Base-by-base conservation (phyloP, 352 stramenopile species). In the Phytophthora megakarya region DNA sequence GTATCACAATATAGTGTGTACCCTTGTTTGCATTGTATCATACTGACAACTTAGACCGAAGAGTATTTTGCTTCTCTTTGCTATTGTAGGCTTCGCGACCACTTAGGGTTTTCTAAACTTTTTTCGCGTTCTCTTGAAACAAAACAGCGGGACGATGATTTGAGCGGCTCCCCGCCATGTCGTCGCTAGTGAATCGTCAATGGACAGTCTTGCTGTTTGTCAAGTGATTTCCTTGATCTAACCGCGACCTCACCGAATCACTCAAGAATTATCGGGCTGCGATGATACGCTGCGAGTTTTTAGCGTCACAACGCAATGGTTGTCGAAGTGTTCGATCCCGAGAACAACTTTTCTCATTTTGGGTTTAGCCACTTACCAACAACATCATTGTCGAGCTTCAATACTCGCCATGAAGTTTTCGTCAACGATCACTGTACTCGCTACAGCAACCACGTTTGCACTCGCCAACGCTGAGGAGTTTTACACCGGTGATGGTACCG, bases 401-500 rank as follows among this genome's bases (percentile, higher is more conserved):
- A 5, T 10, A 32, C 26, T 35, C 30, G 13, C 30, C 30, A 35
- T 35, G 30, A 35, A 35, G 30, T 5, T 35, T 3, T 35, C 30
- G 13, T 35, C 30, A 11, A 35, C 30, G 1, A 35, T 35, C 30
- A 35, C 30, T 5, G 10, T 35, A 11, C 30, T 35, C 1, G 8
- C 30, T 15, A 35, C 8, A 11, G 30, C 30, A 35, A 35, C 50
- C 3, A 39, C 47, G 1, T 32, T 65, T n/a, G 52, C 61, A 6
- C n/a, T 62, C 3, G 28, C 37, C 18, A 61, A 54, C 33, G 72
- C 63, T 19, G 47, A 74, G 32, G 62, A 76, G 15, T 79, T 70
- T 40, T 85, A 80, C 54, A 70, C 68, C 4, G 76, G 76, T 9
- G 60, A 85, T 43, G 73, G 58, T 42, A 86, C 76, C 10, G 62